A percentile compares a stretch with the other conserved stretches of the same genome.
These are phyloP conservation scores for Heliamphora ciliata DNA, from an alignment of 179 eudicot genomes.

Conservation along the genomic window DNA sequence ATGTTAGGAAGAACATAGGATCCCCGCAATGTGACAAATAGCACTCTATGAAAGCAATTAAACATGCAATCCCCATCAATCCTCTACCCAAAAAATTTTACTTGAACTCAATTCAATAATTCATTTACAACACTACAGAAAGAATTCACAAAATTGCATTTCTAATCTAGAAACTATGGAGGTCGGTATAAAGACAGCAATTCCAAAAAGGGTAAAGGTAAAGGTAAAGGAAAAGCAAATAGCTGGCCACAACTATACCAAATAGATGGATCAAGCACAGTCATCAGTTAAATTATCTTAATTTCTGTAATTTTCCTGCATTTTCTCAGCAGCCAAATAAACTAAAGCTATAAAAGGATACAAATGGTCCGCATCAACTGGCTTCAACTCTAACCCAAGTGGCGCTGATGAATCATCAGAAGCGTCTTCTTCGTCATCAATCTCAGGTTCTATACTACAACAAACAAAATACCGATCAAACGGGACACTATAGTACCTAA, in stretches of 20 bases:
- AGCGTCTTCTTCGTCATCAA: constrained; percentile 36
- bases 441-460: constrained; percentile 33
- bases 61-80: background rate
- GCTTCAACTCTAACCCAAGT: constrained; percentile 17
- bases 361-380: constrained; percentile 41
- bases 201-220: background rate
- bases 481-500: background rate
- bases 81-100: background rate
- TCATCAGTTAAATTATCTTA: background rate
- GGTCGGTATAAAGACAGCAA: background rate
- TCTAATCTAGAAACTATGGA: background rate
- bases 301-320: background rate
- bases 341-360: constrained; percentile 41
- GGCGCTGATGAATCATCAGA: constrained; percentile 19
- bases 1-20: constrained; percentile 31
- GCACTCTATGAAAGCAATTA: background rate
- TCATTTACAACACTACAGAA: background rate
- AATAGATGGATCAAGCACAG: background rate
- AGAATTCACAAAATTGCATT: background rate
- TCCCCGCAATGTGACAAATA: background rate
- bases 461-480: background rate
- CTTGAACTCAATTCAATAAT: background rate
- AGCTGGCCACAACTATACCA: background rate
- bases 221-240: background rate
- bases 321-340: background rate